Base-by-base conservation (phyloP, 2,329 filamentous ascomycete species). In the Trichoderma aggressivum region DNA sequence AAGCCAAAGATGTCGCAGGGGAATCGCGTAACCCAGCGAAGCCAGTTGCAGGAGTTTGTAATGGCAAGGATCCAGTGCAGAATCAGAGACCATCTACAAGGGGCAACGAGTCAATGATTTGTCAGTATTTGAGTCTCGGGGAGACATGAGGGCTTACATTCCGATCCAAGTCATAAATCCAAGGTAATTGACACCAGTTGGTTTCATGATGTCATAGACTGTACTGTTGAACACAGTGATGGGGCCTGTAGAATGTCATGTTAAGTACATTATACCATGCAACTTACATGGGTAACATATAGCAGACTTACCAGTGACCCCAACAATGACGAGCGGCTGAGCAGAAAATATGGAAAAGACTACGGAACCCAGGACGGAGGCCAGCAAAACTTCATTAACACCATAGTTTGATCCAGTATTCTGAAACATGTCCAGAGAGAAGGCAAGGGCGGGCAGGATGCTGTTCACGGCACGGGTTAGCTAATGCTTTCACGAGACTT, bases 1-100 rank as follows among this genome's bases (percentile, higher is more conserved):
- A 97, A 97, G 64, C 94, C 94, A 75, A 97, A 97, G 77, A 95
- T 96, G 80, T 97, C 94, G 82, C 94, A 97, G 28, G 93, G 94
- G 79, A 97, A 97, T 16, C 93, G 88, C 1, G 94, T 97, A 26
- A 97, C 94, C 80, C 94, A 97, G 77, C 90, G 91, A n/a, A 97
- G 85, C 77, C 87, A 92, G 81, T 97, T 96, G 84, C 94, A 97
- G 1, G 93, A 90, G 79, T 97, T 97, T 12, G 92, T 93, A 70
- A 93, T 84, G 62, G 94, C 94, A 24, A 97, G 87, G 55, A 94
- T 84, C 91, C 92, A 94, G 81, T 97, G 94, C 82, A 97, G 90
- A 28, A 94, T 84, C 24, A 97, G 83, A 1, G 93, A 91, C 94
- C 94, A 97, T 74, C 90, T 92, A 50, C 4, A 58, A 5, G 26